Percentiles rank a stretch among this genome's conserved stretches.
Evolutionary conservation across 106 monocot genomes (phyloP).

Genomic region (Allium fistulosum): DNA sequence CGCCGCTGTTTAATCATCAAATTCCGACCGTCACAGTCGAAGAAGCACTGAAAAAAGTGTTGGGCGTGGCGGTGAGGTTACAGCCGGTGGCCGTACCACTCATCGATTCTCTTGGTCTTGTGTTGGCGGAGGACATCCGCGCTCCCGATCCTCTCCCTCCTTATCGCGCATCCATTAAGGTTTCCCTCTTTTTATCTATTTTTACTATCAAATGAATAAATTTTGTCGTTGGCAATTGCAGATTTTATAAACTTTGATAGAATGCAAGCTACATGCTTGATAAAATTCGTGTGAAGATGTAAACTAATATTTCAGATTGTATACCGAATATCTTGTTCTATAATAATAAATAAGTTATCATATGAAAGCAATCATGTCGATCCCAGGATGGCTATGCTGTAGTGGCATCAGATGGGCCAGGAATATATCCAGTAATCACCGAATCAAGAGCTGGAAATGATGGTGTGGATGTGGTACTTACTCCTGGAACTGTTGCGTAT

Average conservation of each 20-base stretch:
- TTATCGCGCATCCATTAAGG: slow-evolving; percentile 89
- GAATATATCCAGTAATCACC: slow-evolving; percentile 70
- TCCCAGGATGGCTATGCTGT: slow-evolving; percentile 95
- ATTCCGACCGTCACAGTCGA: slow-evolving; percentile 25
- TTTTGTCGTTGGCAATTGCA: too few relatives aligned
- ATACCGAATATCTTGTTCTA: too few relatives aligned
- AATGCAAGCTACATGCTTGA: too few relatives aligned
- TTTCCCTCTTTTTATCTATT: neutral
- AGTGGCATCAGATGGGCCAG: slow-evolving; percentile 86
- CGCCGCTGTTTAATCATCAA: slow-evolving; percentile 17
- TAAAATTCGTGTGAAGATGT: too few relatives aligned
- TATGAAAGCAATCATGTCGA: too few relatives aligned
- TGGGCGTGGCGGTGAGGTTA: slow-evolving; percentile 38
- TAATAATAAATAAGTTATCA: too few relatives aligned
- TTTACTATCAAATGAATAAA: too few relatives aligned
- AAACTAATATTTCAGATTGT: too few relatives aligned
- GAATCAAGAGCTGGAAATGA: slow-evolving; percentile 95
- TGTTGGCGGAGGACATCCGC: slow-evolving; percentile 78
- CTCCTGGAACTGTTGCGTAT: slow-evolving; percentile 80
- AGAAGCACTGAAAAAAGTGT: slow-evolving; percentile 58
- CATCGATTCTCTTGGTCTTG: slow-evolving; percentile 49
- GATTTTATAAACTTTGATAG: too few relatives aligned
- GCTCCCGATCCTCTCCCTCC: slow-evolving; percentile 86
- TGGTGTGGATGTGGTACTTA: slow-evolving; percentile 46
- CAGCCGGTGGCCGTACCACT: slow-evolving; percentile 37